Percentiles rank a stretch among this genome's conserved stretches.
Evolutionary conservation across 768 basidiomycete species (phyloP).

Genomic region (Guyanaporus albipodus): DNA sequence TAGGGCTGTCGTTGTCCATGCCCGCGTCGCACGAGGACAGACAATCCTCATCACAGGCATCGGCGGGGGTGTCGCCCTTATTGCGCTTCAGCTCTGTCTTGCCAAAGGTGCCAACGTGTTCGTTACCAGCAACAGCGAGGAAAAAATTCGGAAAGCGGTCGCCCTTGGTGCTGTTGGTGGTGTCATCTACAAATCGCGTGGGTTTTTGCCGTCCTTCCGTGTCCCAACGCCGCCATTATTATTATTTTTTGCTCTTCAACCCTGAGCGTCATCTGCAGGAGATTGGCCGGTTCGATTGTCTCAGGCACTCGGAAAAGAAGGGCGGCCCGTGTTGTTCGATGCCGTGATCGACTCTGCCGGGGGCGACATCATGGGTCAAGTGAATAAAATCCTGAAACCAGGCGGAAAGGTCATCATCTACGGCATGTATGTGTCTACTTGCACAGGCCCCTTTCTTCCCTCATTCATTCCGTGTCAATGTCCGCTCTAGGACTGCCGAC

Average conservation of each 20-base stretch:
- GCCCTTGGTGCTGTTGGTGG: conserved; percentile 75
- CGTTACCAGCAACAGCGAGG: conserved; percentile 67
- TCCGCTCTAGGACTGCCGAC: conserved; percentile 53
- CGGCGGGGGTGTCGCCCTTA: conserved; percentile 80
- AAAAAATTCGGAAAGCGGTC: conserved; percentile 66
- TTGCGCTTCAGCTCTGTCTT: conserved; percentile 70
- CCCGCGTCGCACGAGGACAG: conserved; percentile 55
- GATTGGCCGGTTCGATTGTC: conserved; percentile 51
- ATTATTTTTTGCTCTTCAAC: background rate
- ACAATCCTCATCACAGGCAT: conserved; percentile 79
- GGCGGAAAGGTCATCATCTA: conserved; percentile 62
- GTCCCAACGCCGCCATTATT: background rate
- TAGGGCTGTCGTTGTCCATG: conserved; percentile 68
- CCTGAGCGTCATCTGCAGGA: conserved; percentile 27
- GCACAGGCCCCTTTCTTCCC: background rate
- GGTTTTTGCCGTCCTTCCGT: conserved; percentile 16
- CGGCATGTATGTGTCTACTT: conserved; percentile 47
- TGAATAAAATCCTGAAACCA: conserved; percentile 46
- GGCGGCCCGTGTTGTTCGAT: conserved; percentile 39
- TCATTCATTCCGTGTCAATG: conserved; percentile 8
- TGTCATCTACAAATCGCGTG: conserved; percentile 65
- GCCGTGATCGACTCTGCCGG: conserved; percentile 69
- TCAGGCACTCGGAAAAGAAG: conserved; percentile 36
- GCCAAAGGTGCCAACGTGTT: conserved; percentile 78
- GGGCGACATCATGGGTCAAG: conserved; percentile 55